Conservation (phyloP, 1,284 basidiomycete genomes). For the Heimioporus retisporus region DNA sequence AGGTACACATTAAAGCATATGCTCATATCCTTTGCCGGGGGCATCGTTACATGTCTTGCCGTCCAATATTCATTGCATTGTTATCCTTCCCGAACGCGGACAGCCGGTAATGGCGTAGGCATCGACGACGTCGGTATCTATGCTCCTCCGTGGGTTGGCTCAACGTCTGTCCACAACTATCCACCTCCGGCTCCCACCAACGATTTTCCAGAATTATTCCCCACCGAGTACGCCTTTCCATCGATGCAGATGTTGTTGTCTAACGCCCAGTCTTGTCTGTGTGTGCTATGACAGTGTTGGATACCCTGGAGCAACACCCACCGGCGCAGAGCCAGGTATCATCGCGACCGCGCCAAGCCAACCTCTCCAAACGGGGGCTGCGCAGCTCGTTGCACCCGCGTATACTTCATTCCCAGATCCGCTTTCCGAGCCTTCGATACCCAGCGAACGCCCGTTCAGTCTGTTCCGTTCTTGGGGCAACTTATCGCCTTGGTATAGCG, state of each 20-base stretch:
- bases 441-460: constrained; percentile 56
- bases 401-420: constrained; percentile 25
- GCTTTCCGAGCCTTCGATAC: constrained; percentile 13
- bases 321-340: constrained; percentile 84
- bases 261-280: not conserved
- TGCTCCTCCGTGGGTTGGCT: constrained; percentile 75
- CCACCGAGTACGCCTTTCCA: constrained; percentile 54
- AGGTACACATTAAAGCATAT: constrained; percentile 34
- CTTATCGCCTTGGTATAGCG: constrained; percentile 87
- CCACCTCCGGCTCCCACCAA: constrained; percentile 82
- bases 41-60: constrained; percentile 35
- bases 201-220: constrained; percentile 73
- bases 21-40: constrained; percentile 38
- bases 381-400: constrained; percentile 68
- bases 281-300: constrained; percentile 61
- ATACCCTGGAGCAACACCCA: constrained; percentile 85
- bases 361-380: constrained; percentile 73
- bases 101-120: not conserved
- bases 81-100: constrained; percentile 5
- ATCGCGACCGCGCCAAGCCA: constrained; percentile 62
- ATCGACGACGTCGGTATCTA: constrained; percentile 24
- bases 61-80: constrained; percentile 39
- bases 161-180: constrained; percentile 72
- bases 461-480: constrained; percentile 87
- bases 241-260: not conserved